Evolutionary conservation across 345 rosid genomes (phyloP), one percentile per base, ranked within the genome.

Genomic region (Lumnitzera racemosa): DNA sequence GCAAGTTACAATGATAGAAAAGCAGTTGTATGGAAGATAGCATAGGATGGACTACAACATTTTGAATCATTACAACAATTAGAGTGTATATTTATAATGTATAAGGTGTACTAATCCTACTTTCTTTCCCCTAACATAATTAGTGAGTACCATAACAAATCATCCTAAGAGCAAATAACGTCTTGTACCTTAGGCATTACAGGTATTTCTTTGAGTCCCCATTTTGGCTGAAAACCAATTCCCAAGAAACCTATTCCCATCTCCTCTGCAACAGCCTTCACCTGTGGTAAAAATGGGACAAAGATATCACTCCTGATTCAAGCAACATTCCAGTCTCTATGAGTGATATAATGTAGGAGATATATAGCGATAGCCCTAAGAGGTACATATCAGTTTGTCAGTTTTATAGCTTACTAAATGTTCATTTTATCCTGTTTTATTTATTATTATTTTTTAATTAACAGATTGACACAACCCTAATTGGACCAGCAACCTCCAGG

Each of bases 191-290:
- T 95, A 24, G 99, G 99, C 99, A 95, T 95, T 66, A 95, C 58
- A 49, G 97, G 99, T 71, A 90, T 90, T 63, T 90, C 96, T 58
- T 83, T 82, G 43, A 83, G 67, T 59, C 80, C 82, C 91, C 95
- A 86, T 68, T 85, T 95, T 54, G 99, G 97, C 81, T 95, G 97
- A 83, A 90, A 95, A 16, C 99, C 99, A 49, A 90, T 84, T 70
- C 99, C 99, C 61, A 95, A 80, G 73, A 95, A 95, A 62, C 99
- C 99, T 65, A 86, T 95, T 65, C 97, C 99, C 95, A 95, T 86
- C 76, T 95, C 99, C 67, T 90, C 97, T 43, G 99, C 85, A 55
- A 95, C 97, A 59, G 99, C 97, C 82, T 95, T 95, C 48, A 95
- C 99, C 99, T 95, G 70, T 51, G 48, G 1, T 20, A 53, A 17